Base-by-base conservation (phyloP, 768 basidiomycete genomes). In the Tylopilus plumbeoviolaceoides region DNA sequence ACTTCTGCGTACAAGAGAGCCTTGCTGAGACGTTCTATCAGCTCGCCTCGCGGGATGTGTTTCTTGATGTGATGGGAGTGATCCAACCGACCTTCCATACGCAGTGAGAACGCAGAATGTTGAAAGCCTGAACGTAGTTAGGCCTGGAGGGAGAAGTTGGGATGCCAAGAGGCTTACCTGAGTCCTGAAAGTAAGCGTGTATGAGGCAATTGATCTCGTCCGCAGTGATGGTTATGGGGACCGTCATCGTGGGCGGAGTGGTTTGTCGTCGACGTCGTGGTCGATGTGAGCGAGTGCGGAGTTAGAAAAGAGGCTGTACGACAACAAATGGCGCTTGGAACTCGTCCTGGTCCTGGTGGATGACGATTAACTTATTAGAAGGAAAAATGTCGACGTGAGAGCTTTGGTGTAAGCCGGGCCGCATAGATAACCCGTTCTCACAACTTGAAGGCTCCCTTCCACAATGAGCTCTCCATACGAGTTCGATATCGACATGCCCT, bases 201-300 rank as follows among this genome's bases (percentile, higher is more conserved):
- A 93, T 85, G 56, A 92, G 80, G 62, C 85, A 89, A 66, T 93
- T 93, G 55, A 93, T 77, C 65, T 92, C 88, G 59, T 91, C 89
- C 35, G 89, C 85, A 38, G 84, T 81, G 57, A 91, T 85, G 30
- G 78, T 76, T 44, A 87, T 78, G 46, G 78, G 77, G 50, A 76
- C 70, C 40, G 69, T 67, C 63, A 76, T 74, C 10, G 39, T 51
- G 39, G 31, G 52, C 53, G 30, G 54, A 31, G 23, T 5, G 23
- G 33, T 12, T 33, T 33, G 33, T 15, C 33, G 33, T 33, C 33
- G 33, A 14, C 33, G 33, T 33, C 33, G 33, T 17, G 36, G 50
- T 40, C 23, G 28, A 12, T 38, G 46, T 48, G 35, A 38, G 23
- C 30, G 11, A 46, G 36, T 53, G 65, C 65, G 65, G 65, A 66